Evolutionary conservation across 768 basidiomycete genomes (phyloP).

Genomic region (Pleurotus sapidus): DNA sequence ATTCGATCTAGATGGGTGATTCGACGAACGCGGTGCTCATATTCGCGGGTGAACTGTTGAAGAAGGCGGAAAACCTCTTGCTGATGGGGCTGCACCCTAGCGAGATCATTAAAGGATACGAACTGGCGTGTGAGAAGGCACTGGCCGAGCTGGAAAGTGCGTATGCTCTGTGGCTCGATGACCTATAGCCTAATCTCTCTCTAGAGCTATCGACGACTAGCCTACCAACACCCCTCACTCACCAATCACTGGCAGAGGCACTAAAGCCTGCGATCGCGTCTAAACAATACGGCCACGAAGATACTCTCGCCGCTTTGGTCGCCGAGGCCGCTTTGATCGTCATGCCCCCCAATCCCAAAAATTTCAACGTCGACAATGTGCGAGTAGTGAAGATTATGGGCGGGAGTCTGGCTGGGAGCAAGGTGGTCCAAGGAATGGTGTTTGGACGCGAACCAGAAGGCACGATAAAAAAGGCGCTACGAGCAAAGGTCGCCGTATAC

Average conservation of each 20-base stretch:
- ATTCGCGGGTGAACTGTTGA: conserved; percentile 91
- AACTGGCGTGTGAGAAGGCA: conserved; percentile 83
- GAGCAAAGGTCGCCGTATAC: conserved; percentile 94
- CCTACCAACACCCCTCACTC: conserved; percentile 71
- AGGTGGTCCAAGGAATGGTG: conserved; percentile 96
- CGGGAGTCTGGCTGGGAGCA: conserved; percentile 78
- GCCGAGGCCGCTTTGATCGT: conserved; percentile 91
- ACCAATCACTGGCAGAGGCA: conserved; percentile 65
- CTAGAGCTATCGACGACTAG: conserved; percentile 68
- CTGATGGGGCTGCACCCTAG: conserved; percentile 97
- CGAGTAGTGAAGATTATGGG: conserved; percentile 99
- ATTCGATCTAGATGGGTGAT: conserved; percentile 82
- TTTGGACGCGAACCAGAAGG: conserved; percentile 96
- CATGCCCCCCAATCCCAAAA: conserved; percentile 84
- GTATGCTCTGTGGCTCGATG: conserved; percentile 27
- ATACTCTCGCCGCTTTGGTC: conserved; percentile 75
- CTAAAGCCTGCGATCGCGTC: conserved; percentile 92
- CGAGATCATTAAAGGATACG: conserved; percentile 94
- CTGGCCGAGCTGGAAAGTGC: conserved; percentile 87
- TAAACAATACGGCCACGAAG: conserved; percentile 96
- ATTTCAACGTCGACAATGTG: conserved; percentile 98
- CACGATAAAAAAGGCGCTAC: conserved; percentile 74
- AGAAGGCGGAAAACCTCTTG: conserved; percentile 88
- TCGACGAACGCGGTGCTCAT: conserved; percentile 95
- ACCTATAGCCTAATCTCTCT: conserved; percentile 11